These are phyloP conservation scores for Suhomyces kilbournensis DNA, from an alignment of 805 yeast genomes.

Conservation along the genomic window DNA sequence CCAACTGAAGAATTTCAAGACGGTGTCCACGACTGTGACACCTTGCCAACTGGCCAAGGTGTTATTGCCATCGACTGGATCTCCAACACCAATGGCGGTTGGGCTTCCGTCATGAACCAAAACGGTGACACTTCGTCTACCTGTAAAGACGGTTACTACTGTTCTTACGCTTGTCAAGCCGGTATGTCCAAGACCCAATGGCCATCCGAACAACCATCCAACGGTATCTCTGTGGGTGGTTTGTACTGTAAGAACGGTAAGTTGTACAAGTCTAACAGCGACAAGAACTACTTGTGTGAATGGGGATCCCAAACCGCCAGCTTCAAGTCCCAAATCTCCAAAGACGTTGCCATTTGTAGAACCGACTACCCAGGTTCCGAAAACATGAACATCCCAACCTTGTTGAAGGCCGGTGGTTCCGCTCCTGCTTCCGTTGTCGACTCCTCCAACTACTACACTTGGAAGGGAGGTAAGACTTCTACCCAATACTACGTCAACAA, in stretches of 20 bases:
- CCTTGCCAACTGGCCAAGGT: conserved; percentile 75
- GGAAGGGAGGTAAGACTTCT: conserved; percentile 64
- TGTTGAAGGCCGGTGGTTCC: conserved; percentile 51
- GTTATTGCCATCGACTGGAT: conserved; percentile 60
- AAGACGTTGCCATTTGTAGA: conserved; percentile 65
- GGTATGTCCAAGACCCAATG: conserved; percentile 83
- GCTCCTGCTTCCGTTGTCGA: conserved; percentile 59
- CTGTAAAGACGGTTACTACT: conserved; percentile 66
- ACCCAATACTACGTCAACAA: conserved; percentile 75
- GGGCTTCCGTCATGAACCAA: conserved; percentile 44
- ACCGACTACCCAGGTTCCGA: conserved; percentile 83
- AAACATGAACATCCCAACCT: conserved; percentile 74
- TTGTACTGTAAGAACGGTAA: conserved; percentile 59
- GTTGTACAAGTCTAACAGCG: conserved; percentile 58
- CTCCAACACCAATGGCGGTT: conserved; percentile 33
- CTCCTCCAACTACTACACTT: conserved; percentile 53
- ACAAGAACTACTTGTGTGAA: conserved; percentile 55
- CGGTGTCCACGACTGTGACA: conserved; percentile 65
- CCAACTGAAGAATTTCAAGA: conserved; percentile 61
- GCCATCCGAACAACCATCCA: conserved; percentile 65
- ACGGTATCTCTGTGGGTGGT: conserved; percentile 74
- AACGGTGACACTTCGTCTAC: conserved; percentile 45
- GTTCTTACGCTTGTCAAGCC: conserved; percentile 75
- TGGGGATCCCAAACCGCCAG: conserved; percentile 58
- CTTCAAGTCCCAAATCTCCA: conserved; percentile 48